phyloP scores from a whole-genome alignment of 2,329 filamentous ascomycete species.

The Bertia moriformis region DNA sequence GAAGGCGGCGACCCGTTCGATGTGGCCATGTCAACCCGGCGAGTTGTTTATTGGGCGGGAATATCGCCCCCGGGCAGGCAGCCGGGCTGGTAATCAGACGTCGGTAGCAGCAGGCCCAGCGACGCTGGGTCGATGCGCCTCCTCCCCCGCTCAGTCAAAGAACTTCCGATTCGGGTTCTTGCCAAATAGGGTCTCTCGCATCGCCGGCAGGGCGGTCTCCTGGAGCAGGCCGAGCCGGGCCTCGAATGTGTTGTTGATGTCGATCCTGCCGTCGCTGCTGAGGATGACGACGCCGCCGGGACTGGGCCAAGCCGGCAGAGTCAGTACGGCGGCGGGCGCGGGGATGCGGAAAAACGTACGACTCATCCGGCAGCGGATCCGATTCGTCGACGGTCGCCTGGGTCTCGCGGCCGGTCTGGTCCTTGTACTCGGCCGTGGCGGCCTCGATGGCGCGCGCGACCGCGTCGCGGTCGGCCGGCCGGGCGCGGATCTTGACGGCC shows the following conservation, averaged over 20 bases:
- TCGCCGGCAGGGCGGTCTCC: conserved; percentile 67
- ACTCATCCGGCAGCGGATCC: conserved; percentile 70
- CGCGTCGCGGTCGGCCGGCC: conserved; percentile 64
- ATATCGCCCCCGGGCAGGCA: not conserved
- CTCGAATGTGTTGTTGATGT: conserved; percentile 97
- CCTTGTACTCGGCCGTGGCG: conserved; percentile 73
- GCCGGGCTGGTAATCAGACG: not conserved
- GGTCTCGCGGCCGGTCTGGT: conserved; percentile 56
- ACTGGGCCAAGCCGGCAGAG: conserved; percentile 32
- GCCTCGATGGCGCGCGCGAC: conserved; percentile 66
- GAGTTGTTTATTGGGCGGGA: not conserved
- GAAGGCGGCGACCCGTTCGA: too few species aligned
- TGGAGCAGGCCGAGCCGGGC: conserved; percentile 76
- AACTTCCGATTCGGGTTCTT: conserved; percentile 93
- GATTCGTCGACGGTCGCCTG: conserved; percentile 62
- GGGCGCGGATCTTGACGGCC: conserved; percentile 58
- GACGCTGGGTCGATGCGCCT: not conserved
- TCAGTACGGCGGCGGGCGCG: not conserved
- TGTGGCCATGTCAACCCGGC: too few species aligned
- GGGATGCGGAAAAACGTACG: conserved; percentile 1
- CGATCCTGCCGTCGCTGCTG: conserved; percentile 79
- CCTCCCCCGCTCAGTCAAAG: conserved; percentile 75
- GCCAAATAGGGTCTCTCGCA: conserved; percentile 79
- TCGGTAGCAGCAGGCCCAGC: not conserved
- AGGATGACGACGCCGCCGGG: conserved; percentile 71